phyloP scores from a whole-genome alignment of 352 stramenopile species.

The Phytophthora ramorum region DNA sequence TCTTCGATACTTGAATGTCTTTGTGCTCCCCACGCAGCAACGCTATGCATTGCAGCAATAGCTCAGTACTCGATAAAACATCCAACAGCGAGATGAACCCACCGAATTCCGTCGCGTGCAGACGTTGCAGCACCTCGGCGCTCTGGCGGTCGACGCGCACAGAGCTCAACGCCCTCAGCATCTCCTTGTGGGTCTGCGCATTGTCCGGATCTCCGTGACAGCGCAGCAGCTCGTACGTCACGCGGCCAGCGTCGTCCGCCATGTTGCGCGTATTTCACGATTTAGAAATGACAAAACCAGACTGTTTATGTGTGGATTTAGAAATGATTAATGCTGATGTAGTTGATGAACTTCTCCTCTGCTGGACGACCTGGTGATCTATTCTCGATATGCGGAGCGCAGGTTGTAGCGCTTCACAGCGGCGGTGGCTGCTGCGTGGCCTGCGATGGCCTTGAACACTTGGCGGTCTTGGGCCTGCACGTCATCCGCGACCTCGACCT shows the following conservation, averaged over 20 bases:
- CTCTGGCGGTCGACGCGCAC: slow-evolving; percentile 31
- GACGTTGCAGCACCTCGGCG: slow-evolving; percentile 42
- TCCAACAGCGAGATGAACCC: slow-evolving; percentile 7
- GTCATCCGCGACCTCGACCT: slow-evolving; percentile 13
- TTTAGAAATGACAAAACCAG: slow-evolving; percentile 9
- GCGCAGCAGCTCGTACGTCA: slow-evolving; percentile 45
- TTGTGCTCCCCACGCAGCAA: slow-evolving; percentile 22
- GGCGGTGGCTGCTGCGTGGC: slow-evolving; percentile 64
- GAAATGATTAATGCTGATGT: no score
- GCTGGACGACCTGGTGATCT: background rate
- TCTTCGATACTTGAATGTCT: slow-evolving; percentile 34
- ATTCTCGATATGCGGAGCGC: slow-evolving; percentile 33
- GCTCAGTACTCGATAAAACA: slow-evolving; percentile 1
- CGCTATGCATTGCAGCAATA: slow-evolving; percentile 29
- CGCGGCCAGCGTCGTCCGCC: slow-evolving; percentile 14
- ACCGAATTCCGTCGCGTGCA: slow-evolving; percentile 60
- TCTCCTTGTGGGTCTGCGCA: slow-evolving; percentile 45
- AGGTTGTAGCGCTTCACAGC: slow-evolving; percentile 63
- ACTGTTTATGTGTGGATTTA: slow-evolving; percentile 1
- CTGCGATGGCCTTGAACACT: slow-evolving; percentile 62
- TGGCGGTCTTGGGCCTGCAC: slow-evolving; percentile 55
- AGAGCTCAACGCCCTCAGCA: slow-evolving; percentile 45
- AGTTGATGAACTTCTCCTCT: background rate
- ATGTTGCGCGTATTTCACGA: slow-evolving; percentile 1
- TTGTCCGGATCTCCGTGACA: slow-evolving; percentile 28